Base-by-base conservation (phyloP, 768 basidiomycete genomes). In the Xerocomellus amylosporus region DNA sequence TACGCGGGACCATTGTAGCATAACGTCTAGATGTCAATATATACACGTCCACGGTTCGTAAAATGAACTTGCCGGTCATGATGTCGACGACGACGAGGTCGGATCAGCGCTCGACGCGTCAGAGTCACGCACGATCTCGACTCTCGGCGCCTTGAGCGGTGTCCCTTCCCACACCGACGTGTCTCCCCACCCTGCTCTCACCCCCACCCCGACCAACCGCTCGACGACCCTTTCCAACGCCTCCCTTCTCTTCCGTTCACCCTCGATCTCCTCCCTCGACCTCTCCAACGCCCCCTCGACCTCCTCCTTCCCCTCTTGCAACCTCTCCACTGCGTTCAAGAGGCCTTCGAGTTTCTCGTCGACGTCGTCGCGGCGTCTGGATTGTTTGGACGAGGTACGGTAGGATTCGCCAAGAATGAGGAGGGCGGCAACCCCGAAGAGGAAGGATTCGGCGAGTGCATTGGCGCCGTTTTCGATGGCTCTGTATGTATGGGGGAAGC, bases 401-500 rank as follows among this genome's bases (percentile, higher is more conserved):
- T 82, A 93, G 22, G 85, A 75, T 68, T 94, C 91, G 2, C 85
- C 86, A 12, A 92, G 55, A 53, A 94, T 92, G 6, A 93, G 75
- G 0, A 70, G 70, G 2, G 86, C 85, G 0, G 91, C 90, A 2
- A 93, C 91, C 19, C 74, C 65, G 64, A 93, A 93, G 4, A 93
- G 78, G 60, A 93, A 93, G 0, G 88, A 88, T 70, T 93, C 91
- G 0, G 91, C 91, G 5, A 93, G 75, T 6, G 85, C 77, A 59
- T 92, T 93, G 15, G 91, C 88, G 20, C 91, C 91, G 61, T 87
- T 91, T 55, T 92, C 89, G 54, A 93, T 88, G 0, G 91, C 91
- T 54, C 89, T 90, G 58, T 13, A 6, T 7, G 37, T 6, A 24
- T 9, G 0, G 14, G 5, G 9, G 9, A 12, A 2, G 8, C 2